Conservation (phyloP, 164 flowering plant genomes). For the Vitis riparia region DNA sequence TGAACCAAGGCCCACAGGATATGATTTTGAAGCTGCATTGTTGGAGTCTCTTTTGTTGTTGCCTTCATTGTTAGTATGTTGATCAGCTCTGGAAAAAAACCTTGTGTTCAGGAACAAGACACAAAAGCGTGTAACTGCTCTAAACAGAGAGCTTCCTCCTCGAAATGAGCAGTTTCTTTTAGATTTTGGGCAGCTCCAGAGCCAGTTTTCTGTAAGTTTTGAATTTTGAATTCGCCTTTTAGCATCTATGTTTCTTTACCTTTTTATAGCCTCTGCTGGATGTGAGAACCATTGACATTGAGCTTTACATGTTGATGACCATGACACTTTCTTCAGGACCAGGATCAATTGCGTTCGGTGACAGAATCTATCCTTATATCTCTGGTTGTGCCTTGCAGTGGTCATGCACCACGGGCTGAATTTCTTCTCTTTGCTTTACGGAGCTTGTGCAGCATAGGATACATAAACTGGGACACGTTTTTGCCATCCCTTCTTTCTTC, state of each 20-base stretch:
- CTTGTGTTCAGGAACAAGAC: constrained; percentile 64
- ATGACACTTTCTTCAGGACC: constrained; percentile 58
- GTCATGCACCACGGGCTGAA: constrained; percentile 89
- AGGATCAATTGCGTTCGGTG: constrained; percentile 75
- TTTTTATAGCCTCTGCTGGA: background rate
- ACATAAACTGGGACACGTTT: constrained; percentile 89
- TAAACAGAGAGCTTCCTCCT: constrained; percentile 88
- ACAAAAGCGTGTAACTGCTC: constrained; percentile 82
- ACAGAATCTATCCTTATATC: constrained; percentile 86
- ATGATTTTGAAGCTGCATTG: no score
- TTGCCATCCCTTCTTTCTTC: constrained; percentile 86
- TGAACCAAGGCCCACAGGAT: no score
- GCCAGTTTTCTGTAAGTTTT: constrained; percentile 69
- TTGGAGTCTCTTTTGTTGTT: background rate
- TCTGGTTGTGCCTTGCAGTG: constrained; percentile 84
- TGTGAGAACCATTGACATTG: background rate
- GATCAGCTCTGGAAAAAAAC: no score
- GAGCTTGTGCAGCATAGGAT: constrained; percentile 69
- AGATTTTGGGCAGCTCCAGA: constrained; percentile 81
- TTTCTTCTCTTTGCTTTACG: constrained; percentile 86
- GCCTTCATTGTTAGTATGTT: background rate
- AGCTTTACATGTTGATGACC: constrained; percentile 7
- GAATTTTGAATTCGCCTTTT: background rate
- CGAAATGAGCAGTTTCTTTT: constrained; percentile 81
- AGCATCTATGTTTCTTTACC: background rate